Conservation (phyloP, 2,329 filamentous ascomycete genomes). For the Clarireedia monteithiana region DNA sequence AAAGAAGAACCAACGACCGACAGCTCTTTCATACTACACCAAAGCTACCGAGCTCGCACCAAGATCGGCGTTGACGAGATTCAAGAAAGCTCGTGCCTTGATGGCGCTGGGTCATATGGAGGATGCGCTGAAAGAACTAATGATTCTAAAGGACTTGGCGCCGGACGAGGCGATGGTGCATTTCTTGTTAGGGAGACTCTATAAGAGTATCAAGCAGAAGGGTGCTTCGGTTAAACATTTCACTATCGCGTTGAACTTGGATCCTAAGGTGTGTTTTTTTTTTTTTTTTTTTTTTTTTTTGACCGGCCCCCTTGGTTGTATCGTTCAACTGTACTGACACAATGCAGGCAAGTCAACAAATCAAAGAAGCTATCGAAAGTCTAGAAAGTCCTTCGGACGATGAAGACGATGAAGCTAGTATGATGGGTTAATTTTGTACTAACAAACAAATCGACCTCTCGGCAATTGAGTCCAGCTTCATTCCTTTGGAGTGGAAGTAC, state of each 20-base stretch:
- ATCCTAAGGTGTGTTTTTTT: constrained; percentile 68
- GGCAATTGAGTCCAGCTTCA: not conserved
- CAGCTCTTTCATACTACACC: constrained; percentile 73
- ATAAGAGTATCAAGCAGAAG: constrained; percentile 64
- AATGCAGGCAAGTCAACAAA: constrained; percentile 74
- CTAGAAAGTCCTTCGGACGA: constrained; percentile 45
- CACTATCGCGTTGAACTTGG: constrained; percentile 88
- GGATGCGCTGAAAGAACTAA: constrained; percentile 71
- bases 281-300: constrained; percentile 6
- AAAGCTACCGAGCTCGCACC: constrained; percentile 79
- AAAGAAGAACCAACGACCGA: constrained; percentile 73
- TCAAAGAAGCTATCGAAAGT: constrained; percentile 94
- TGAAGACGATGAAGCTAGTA: constrained; percentile 44
- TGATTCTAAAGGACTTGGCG: constrained; percentile 82
- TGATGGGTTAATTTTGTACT: constrained; percentile 36
- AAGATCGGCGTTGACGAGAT: constrained; percentile 72
- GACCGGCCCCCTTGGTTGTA: not conserved
- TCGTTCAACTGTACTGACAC: constrained; percentile 7
- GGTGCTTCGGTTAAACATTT: constrained; percentile 84
- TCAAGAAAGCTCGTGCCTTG: constrained; percentile 72
- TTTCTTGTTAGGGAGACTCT: constrained; percentile 82
- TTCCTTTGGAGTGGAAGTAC: not conserved
- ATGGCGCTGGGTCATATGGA: constrained; percentile 66
- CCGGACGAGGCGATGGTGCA: constrained; percentile 95
- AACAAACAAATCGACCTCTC: constrained; percentile 2